These are phyloP conservation scores for Phylloporus sp. DNA, from an alignment of 1,284 basidiomycete species.

Conservation along the genomic window DNA sequence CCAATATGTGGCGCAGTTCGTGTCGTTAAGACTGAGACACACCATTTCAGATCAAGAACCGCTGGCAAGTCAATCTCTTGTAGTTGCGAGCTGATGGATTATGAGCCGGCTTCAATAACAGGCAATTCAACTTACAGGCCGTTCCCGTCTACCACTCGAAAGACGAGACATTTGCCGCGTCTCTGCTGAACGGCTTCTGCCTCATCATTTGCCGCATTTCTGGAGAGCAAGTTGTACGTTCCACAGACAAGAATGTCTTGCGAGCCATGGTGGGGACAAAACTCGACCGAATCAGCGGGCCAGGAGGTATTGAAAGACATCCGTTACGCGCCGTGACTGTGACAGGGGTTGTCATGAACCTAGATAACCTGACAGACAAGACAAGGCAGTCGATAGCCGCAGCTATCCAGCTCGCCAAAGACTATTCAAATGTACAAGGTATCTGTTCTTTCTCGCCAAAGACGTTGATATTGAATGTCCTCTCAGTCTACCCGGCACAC, in stretches of 20 bases:
- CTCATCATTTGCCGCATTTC: background rate
- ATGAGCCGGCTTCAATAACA: conserved; percentile 5
- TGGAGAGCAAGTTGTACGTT: conserved; percentile 77
- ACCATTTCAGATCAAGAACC: conserved; percentile 95
- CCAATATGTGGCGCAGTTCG: conserved; percentile 6
- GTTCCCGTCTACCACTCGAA: conserved; percentile 46
- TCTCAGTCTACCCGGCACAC: conserved; percentile 76
- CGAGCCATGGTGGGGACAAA: conserved; percentile 74
- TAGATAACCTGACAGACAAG: conserved; percentile 82
- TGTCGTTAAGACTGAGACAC: background rate
- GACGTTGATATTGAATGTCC: background rate
- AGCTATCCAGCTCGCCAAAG: conserved; percentile 83
- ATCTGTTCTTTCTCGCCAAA: conserved; percentile 19
- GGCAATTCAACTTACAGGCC: conserved; percentile 17
- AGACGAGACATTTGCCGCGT: conserved; percentile 75
- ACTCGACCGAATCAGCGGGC: conserved; percentile 92
- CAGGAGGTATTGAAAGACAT: conserved; percentile 71
- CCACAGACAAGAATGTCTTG: conserved; percentile 83
- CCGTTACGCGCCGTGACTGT: conserved; percentile 10
- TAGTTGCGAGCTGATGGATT: conserved; percentile 61
- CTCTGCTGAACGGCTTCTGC: conserved; percentile 48
- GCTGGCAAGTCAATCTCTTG: conserved; percentile 82
- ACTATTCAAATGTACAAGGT: conserved; percentile 84
- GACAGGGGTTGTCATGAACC: conserved; percentile 55
- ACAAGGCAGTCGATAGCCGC: conserved; percentile 70